These are phyloP conservation scores for Colletotrichum agaves DNA, from an alignment of 2,329 filamentous ascomycete genomes.

Conservation along the genomic window DNA sequence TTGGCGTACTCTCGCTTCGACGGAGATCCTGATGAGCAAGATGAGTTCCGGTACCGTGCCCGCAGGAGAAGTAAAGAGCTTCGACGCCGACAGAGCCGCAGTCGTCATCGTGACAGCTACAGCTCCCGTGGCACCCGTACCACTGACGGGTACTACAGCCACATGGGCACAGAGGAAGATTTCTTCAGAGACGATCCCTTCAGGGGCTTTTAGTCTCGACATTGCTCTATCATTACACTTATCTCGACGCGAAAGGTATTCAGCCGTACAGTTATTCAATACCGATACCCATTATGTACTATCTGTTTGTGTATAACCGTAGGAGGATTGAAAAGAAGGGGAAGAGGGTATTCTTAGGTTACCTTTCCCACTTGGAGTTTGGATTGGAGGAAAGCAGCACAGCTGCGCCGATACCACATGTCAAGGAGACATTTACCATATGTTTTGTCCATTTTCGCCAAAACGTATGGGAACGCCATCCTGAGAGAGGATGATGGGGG, in stretches of 20 bases:
- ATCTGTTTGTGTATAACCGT: constrained; percentile 25
- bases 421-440: constrained; percentile 6
- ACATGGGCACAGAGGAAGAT: constrained; percentile 64
- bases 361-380: constrained; percentile 21
- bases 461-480: constrained; percentile 6
- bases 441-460: background rate
- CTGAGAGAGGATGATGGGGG: constrained; percentile 5
- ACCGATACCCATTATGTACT: constrained; percentile 35
- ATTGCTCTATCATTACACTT: constrained; percentile 10
- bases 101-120: constrained; percentile 64
- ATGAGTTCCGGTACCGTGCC: constrained; percentile 59
- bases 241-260: constrained; percentile 16
- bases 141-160: constrained; percentile 62
- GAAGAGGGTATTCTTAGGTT: background rate
- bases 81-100: constrained; percentile 63
- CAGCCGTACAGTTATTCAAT: constrained; percentile 24
- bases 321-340: background rate
- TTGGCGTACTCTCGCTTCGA: constrained; percentile 61
- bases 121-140: constrained; percentile 56
- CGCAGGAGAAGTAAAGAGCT: constrained; percentile 67
- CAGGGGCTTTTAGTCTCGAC: constrained; percentile 62
- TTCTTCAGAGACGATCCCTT: constrained; percentile 71
- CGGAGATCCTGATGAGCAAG: constrained; percentile 60
- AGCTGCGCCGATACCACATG: constrained; percentile 5
- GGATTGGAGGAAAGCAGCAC: background rate